Base-by-base conservation (phyloP, 2,329 filamentous ascomycete species). In the Epichloe elymi region DNA sequence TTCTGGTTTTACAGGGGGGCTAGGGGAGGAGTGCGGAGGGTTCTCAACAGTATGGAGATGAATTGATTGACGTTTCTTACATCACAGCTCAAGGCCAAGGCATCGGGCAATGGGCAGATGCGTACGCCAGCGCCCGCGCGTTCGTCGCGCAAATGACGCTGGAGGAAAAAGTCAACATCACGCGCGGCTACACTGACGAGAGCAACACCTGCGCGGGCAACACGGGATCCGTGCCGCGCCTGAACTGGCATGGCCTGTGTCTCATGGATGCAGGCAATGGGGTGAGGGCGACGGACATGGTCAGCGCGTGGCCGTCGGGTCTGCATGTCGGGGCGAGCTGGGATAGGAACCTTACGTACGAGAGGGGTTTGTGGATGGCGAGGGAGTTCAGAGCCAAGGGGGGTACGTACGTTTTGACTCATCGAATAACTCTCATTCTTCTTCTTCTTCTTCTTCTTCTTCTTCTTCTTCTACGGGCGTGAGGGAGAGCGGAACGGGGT, bases 61-160 rank as follows among this genome's bases (percentile, higher is more conserved):
- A 4, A 30, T 10, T 30, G 8, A 10, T 30, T 30, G 8, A 30
- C 26, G 26, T 12, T 39, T 36, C 5, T 10, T 7, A 7, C 1
- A 26, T 23, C 4, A 4, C 33, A 70, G 67, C 67, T 2, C 36
- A 55, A 5, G 63, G 63, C 4, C 61, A 62, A 46, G 66, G 65
- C 5, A 48, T 54, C 3, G 70, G 67, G 1, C 52, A 51, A 30
- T 86, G 82, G 82, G 68, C 70, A 7, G 67, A 70, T 26, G 79
- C 81, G 41, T 85, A 83, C 58, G 65, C 65, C 42, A 78, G 75
- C 54, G 82, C 82, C 2, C 69, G 73, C 36, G 61, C 66, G 1
- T 64, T 86, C 2, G 81, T 85, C 10, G 66, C 67, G 30, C 73
- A 77, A 48, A 78, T 86, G 75, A 85, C 81, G 0, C 63, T 85